Conservation (phyloP, 1,284 basidiomycete genomes). For the Rhodotorula sp. region DNA sequence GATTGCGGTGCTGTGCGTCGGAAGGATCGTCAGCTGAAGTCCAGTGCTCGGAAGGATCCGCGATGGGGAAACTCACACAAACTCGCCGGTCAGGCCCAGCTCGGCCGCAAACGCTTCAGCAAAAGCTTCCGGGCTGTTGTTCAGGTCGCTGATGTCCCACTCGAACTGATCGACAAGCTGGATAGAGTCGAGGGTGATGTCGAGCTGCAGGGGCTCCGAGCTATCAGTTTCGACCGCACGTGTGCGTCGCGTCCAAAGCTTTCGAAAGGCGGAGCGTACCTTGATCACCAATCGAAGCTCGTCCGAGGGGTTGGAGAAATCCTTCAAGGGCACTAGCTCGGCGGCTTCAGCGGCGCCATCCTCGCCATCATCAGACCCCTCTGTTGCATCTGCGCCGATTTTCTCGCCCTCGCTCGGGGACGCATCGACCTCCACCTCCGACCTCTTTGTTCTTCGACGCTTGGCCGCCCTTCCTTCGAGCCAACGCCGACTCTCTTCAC, state of each 20-base stretch:
- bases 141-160: slow-evolving; percentile 84
- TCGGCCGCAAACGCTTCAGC: slow-evolving; percentile 83
- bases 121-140: slow-evolving; percentile 85
- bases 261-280: slow-evolving; percentile 54
- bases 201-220: slow-evolving; percentile 61
- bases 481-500: slow-evolving; percentile 55
- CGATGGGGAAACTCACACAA: slow-evolving; percentile 62
- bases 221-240: background rate
- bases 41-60: background rate
- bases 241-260: background rate
- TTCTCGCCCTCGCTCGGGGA: background rate
- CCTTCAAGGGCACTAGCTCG: background rate
- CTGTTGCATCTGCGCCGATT: background rate
- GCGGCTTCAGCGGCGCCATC: background rate
- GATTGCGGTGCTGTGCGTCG: slow-evolving; percentile 77
- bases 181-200: slow-evolving; percentile 90
- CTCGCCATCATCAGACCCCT: background rate
- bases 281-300: slow-evolving; percentile 89
- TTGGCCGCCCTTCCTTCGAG: slow-evolving; percentile 14
- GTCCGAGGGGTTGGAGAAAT: slow-evolving; percentile 50
- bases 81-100: slow-evolving; percentile 86
- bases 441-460: background rate
- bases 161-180: slow-evolving; percentile 97
- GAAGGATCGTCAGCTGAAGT: background rate
- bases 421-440: too few species aligned